Base-by-base conservation (phyloP, 345 rosid genomes). In the Hevea brasiliensis region DNA sequence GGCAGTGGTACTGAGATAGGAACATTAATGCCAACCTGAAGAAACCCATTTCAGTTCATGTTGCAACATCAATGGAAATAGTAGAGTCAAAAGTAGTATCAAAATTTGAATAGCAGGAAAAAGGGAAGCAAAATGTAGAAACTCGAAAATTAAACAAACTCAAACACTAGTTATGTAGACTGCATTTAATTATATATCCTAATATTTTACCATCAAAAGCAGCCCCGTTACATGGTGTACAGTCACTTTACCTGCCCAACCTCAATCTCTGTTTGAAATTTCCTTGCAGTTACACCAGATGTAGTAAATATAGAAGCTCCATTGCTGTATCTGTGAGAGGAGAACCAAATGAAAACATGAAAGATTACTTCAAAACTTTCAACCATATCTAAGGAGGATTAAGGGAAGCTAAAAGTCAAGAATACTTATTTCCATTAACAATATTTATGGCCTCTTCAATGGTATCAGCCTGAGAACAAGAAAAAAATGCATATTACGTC, bases 21-120 rank as follows among this genome's bases (percentile, higher is more conserved):
- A 60, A 86, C 84, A 59, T 89, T 87, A 45, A 87, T 81, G 27
- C 94, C 91, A 44, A 87, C 86, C 94, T 89, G 85, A 58, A 45
- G 59, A 29, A 48, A 42, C 37, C 37, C 37, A 32, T 48, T 20
- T 60, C 61, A 70, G 53, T 54, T 68, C 51, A 72, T 29, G 47
- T 67, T 11, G 70, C 45, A 66, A 76, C 17, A 67, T 67, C 17
- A 18, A 3, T 32, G 6, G 32, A 35, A 55, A 15, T n/a, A 41
- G 21, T 0, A 13, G 13, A 24, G 32, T 45, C 37, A 3, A 10
- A 23, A 32, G 44, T 17, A 18, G 6, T 14, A 21, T 14, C 12
- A 48, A 48, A 13, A 20, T 58, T 24, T 27, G n/a, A 60, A 32
- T 1, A 0, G 20, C 23, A 6, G 12, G 21, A 15, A 61, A 61